Evolutionary conservation across 148 eudicot species (phyloP).

Genomic region (Vaccinium corymbosum): DNA sequence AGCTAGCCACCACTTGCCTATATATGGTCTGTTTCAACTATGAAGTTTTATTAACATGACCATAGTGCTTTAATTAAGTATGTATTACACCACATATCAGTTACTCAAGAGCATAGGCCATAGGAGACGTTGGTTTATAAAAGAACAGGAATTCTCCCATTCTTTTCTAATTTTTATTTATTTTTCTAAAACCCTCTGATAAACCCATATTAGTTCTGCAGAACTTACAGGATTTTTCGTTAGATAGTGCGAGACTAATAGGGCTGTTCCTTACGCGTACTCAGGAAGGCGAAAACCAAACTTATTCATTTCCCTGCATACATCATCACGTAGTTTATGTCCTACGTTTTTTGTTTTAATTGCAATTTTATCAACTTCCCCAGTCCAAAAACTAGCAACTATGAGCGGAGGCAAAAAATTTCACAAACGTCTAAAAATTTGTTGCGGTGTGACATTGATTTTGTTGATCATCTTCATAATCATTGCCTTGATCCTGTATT

Average conservation of each 20-base stretch:
- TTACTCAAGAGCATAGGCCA: not conserved
- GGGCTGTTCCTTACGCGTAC: not conserved
- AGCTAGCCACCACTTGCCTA: no score
- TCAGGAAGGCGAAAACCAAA: not conserved
- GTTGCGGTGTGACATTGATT: constrained; percentile 12
- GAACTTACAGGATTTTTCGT: not conserved
- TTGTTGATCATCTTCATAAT: constrained; percentile 13
- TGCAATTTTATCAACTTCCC: not conserved
- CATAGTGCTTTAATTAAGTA: not conserved
- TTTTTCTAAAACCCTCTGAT: not conserved
- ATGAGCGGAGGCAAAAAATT: not conserved
- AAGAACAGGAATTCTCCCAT: not conserved
- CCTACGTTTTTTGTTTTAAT: not conserved
- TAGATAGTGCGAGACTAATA: not conserved
- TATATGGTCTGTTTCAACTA: not conserved
- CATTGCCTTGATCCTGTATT: constrained; percentile 20
- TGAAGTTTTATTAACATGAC: not conserved
- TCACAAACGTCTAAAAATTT: constrained; percentile 24
- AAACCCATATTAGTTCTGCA: not conserved
- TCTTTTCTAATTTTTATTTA: not conserved
- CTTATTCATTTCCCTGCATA: not conserved
- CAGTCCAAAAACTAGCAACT: not conserved
- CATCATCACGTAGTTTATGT: not conserved
- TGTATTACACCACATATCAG: not conserved
- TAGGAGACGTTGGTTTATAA: not conserved